Conservation (phyloP, 75 land plant genomes). For the Cunninghamia lanceolata region DNA sequence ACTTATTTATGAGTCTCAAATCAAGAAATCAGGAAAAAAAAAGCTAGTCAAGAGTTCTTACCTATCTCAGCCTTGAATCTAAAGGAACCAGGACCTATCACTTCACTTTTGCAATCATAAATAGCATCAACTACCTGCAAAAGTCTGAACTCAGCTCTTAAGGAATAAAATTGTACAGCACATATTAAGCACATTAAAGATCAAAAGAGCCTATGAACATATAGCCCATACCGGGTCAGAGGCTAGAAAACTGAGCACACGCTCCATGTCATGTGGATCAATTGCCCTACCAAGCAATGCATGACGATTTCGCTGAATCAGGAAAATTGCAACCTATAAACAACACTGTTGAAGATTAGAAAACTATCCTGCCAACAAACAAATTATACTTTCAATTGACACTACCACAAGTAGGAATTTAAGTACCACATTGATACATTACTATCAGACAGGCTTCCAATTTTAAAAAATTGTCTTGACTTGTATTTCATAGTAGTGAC, state of each 20-base stretch:
- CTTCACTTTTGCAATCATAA: slow-evolving; percentile 99
- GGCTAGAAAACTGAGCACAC: slow-evolving; percentile 33
- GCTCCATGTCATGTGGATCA: slow-evolving; percentile 85
- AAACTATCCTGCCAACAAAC: neutral
- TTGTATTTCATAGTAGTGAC: neutral
- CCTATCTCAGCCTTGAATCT: slow-evolving; percentile 99
- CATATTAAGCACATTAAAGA: neutral
- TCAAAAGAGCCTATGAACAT: neutral
- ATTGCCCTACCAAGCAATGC: slow-evolving; percentile 96
- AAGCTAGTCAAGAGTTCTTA: slow-evolving; percentile 9
- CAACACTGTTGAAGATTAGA: neutral
- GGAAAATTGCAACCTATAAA: slow-evolving; percentile 92
- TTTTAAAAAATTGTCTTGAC: neutral
- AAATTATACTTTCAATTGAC: neutral
- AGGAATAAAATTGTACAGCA: neutral
- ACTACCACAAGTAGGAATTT: neutral
- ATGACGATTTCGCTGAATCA: slow-evolving; percentile 95
- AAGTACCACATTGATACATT: neutral
- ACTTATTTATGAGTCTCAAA: neutral
- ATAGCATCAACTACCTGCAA: slow-evolving; percentile 87
- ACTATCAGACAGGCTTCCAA: neutral
- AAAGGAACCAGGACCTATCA: slow-evolving; percentile 94
- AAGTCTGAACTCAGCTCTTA: neutral
- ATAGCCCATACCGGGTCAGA: slow-evolving; percentile 8
- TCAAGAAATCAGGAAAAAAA: neutral